A percentile compares a stretch with the other conserved stretches of the same genome.
These are phyloP conservation scores for Corylus heterophylla DNA, from an alignment of 306 rosid genomes.

Conservation along the genomic window DNA sequence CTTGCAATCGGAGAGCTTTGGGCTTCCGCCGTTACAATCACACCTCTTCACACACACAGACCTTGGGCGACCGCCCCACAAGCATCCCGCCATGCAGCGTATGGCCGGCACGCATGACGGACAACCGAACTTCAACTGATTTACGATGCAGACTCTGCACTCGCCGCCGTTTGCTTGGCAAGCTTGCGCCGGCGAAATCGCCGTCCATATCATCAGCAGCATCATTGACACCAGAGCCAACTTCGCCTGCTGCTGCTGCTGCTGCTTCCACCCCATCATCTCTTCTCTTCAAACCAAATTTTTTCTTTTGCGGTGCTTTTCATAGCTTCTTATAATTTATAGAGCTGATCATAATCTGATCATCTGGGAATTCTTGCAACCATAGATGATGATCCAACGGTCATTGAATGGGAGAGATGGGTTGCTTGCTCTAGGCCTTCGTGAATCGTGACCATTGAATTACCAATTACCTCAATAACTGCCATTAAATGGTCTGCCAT, in stretches of 20 bases:
- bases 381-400: slow-evolving; percentile 16
- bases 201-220: slow-evolving; percentile 34
- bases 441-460: not conserved
- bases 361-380: not conserved
- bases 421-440: slow-evolving; percentile 3
- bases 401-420: not conserved
- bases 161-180: slow-evolving; percentile 46
- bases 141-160: slow-evolving; percentile 54
- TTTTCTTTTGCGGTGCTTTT: not conserved
- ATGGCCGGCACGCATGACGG: slow-evolving; percentile 58
- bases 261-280: slow-evolving; percentile 30
- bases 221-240: slow-evolving; percentile 15
- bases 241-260: not conserved
- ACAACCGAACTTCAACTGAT: slow-evolving; percentile 60
- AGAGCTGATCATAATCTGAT: not conserved
- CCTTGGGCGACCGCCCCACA: slow-evolving; percentile 68
- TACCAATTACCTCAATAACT: slow-evolving; percentile 33
- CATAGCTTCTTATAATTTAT: slow-evolving; percentile 9
- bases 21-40: slow-evolving; percentile 41
- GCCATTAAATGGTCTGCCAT: slow-evolving; percentile 23
- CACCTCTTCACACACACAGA: slow-evolving; percentile 52
- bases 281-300: not conserved
- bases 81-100: slow-evolving; percentile 83
- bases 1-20: slow-evolving; percentile 66
- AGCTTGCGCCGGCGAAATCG: slow-evolving; percentile 30